These are phyloP conservation scores for Torulaspora indica DNA, from an alignment of 805 yeast species.

Conservation along the genomic window DNA sequence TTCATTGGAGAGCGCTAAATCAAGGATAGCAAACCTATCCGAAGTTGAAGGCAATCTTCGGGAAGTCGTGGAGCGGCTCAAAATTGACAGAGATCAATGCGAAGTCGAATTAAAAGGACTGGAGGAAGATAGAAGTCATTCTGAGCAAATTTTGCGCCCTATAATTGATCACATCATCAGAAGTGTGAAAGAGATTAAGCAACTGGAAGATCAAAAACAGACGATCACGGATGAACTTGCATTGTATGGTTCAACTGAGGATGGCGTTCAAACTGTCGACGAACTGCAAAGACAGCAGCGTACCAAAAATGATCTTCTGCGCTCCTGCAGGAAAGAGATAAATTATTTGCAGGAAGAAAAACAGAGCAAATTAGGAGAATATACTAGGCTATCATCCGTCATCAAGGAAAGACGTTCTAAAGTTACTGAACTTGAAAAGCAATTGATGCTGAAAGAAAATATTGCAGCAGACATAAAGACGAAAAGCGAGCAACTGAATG, in stretches of 20 bases:
- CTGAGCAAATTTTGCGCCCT: conserved; percentile 29
- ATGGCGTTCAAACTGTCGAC: conserved; percentile 26
- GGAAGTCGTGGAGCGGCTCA: conserved; percentile 14
- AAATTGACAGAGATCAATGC: conserved; percentile 24
- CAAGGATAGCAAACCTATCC: conserved; percentile 15
- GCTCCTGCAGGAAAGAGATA: conserved; percentile 25
- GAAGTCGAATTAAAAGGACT: conserved; percentile 28
- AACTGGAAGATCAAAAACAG: conserved; percentile 21
- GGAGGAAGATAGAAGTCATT: conserved; percentile 17
- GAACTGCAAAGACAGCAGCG: conserved; percentile 27
- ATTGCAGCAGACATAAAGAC: conserved; percentile 14
- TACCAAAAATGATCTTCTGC: conserved; percentile 19
- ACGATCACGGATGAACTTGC: conserved; percentile 28
- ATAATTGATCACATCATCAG: conserved; percentile 29
- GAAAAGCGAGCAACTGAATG: conserved; percentile 13
- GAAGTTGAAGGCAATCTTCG: conserved; percentile 1
- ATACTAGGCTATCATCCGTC: conserved; percentile 17
- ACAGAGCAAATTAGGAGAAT: conserved; percentile 24
- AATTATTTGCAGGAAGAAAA: conserved; percentile 24
- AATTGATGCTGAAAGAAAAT: conserved; percentile 13
- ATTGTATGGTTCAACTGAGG: conserved; percentile 19
- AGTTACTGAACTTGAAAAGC: conserved; percentile 26
- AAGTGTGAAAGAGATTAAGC: conserved; percentile 24
- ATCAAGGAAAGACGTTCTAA: conserved; percentile 23
- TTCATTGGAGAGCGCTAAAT: conserved; percentile 11